Conservation (phyloP, 2,329 filamentous ascomycete species). For the Akanthomyces muscarius region DNA sequence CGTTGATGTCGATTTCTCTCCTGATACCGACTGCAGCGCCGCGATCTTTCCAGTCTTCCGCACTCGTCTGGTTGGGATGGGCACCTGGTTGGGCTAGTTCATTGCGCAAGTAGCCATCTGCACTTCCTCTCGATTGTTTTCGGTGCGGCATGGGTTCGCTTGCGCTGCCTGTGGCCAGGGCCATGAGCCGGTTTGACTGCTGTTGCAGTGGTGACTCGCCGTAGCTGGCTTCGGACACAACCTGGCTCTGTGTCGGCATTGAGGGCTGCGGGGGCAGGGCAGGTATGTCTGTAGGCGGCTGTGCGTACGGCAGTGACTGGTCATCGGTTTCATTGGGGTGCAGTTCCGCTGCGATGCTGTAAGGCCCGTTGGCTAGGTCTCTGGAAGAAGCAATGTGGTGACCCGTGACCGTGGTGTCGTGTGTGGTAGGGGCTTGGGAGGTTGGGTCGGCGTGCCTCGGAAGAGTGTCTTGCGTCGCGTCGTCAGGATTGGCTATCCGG, state of each 20-base stretch:
- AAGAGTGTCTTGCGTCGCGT: conserved; percentile 45
- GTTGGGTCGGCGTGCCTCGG: conserved; percentile 20
- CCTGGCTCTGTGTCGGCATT: conserved; percentile 2
- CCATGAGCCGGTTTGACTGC: conserved; percentile 8
- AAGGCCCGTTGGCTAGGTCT: neutral
- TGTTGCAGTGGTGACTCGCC: conserved; percentile 17
- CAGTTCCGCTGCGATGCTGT: neutral
- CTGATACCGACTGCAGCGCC: conserved; percentile 83
- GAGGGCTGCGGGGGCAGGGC: neutral
- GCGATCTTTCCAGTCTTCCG: conserved; percentile 90
- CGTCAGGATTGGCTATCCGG: conserved; percentile 94
- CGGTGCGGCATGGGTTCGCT: conserved; percentile 52
- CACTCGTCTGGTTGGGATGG: conserved; percentile 23
- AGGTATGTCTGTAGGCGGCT: neutral
- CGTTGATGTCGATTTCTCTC: conserved; percentile 80
- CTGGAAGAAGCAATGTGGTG: neutral
- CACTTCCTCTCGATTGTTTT: conserved; percentile 1
- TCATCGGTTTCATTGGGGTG: neutral
- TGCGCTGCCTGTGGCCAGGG: neutral
- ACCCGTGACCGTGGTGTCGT: neutral
- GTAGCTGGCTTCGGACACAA: conserved; percentile 17
- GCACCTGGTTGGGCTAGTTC: neutral
- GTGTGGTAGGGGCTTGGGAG: neutral
- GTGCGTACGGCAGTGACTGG: neutral
- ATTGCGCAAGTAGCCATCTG: neutral